phyloP scores from a whole-genome alignment of 139 green algal species.

The Volvox africanus region DNA sequence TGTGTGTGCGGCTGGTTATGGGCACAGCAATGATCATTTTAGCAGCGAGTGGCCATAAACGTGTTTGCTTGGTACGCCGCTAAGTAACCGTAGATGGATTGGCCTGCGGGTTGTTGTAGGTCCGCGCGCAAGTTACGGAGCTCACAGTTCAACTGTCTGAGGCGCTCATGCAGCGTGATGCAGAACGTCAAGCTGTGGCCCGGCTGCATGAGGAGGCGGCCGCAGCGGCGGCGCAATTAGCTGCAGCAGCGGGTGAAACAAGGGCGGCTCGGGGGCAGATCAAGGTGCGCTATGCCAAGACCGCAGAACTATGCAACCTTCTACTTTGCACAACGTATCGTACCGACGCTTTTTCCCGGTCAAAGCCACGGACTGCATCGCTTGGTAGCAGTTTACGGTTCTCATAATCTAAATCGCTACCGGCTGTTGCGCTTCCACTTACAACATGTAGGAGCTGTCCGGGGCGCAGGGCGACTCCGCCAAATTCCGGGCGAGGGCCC shows the following conservation, averaged over 20 bases:
- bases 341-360: too few relatives aligned
- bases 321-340: too few relatives aligned
- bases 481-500: not conserved
- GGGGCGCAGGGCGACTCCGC: not conserved
- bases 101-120: not conserved
- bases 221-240: not conserved
- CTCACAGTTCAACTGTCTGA: not conserved
- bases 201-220: not conserved
- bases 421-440: too few relatives aligned
- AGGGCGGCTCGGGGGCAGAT: conserved; percentile 19
- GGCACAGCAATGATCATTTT: too few relatives aligned
- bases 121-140: not conserved
- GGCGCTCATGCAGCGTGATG: conserved; percentile 4
- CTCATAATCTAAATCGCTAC: too few relatives aligned
- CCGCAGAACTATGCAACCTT: too few relatives aligned
- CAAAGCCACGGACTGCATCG: too few relatives aligned
- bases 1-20: too few relatives aligned
- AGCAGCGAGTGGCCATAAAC: too few relatives aligned
- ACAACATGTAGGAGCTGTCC: conserved; percentile 32
- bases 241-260: not conserved
- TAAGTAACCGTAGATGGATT: too few relatives aligned
- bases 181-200: not conserved
- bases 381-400: too few relatives aligned
- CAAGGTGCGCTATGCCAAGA: not conserved
- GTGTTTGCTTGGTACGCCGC: too few relatives aligned